phyloP scores from a whole-genome alignment of 2,329 filamentous ascomycete genomes.

The Diaporthe vaccinii region DNA sequence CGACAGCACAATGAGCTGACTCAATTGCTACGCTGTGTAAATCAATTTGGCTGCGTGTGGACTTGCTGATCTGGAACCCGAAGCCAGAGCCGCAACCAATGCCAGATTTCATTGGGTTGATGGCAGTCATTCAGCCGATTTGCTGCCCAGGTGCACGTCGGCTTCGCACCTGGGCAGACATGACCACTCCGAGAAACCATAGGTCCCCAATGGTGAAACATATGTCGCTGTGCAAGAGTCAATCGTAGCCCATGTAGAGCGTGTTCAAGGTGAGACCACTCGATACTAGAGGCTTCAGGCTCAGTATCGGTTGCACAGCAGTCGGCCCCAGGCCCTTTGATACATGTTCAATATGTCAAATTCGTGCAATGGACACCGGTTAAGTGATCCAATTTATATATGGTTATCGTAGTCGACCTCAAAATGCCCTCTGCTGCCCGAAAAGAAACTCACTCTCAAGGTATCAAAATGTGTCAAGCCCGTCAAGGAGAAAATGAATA shows the following conservation, averaged over 20 bases:
- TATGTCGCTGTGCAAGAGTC: not conserved
- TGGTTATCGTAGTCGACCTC: slow-evolving; percentile 6
- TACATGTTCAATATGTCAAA: slow-evolving; percentile 16
- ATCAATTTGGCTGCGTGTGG: not conserved
- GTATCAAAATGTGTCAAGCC: slow-evolving; percentile 37
- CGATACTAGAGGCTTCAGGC: not conserved
- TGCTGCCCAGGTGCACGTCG: not conserved
- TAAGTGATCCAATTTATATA: not conserved
- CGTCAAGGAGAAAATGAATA: slow-evolving; percentile 27
- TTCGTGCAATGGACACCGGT: slow-evolving; percentile 14
- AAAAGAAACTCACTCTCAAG: slow-evolving; percentile 30
- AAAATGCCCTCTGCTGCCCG: slow-evolving; percentile 3
- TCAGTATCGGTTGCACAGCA: not conserved
- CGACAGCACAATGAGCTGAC: not conserved
- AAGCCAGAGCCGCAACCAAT: not conserved
- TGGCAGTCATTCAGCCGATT: not conserved
- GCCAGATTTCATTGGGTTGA: not conserved
- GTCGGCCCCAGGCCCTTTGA: not conserved
- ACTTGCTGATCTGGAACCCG: not conserved
- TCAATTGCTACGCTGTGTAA: not conserved
- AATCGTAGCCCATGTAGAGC: not conserved
- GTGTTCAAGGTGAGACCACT: not conserved
- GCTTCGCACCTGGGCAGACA: not conserved
- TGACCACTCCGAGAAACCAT: not conserved
- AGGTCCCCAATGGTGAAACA: not conserved